Evolutionary conservation across 148 eudicot species (phyloP).

Genomic region (Diospyros kaki): DNA sequence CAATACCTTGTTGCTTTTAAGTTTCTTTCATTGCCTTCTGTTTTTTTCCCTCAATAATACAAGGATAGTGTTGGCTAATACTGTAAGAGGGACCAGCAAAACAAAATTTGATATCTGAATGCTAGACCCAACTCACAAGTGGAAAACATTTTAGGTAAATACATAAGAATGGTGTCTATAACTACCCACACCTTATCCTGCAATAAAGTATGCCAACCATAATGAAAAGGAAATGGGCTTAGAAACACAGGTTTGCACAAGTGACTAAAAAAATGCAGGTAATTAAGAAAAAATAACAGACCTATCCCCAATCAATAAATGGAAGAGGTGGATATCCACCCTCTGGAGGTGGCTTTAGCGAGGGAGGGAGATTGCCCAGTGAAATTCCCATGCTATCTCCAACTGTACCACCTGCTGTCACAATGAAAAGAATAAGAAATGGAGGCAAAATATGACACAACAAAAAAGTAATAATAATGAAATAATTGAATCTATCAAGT

Average conservation of each 20-base stretch:
- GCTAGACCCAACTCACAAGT: neutral
- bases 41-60: neutral
- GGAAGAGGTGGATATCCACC: slow-evolving; percentile 80
- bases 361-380: slow-evolving; percentile 79
- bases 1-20: neutral
- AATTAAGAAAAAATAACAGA: slow-evolving; percentile 3
- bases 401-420: slow-evolving; percentile 43
- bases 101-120: neutral
- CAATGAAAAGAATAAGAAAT: neutral
- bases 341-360: slow-evolving; percentile 84
- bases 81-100: neutral
- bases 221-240: slow-evolving; percentile 1
- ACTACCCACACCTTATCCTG: neutral
- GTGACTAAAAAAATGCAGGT: neutral
- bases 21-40: neutral
- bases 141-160: too few species aligned
- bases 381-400: slow-evolving; percentile 55
- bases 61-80: neutral
- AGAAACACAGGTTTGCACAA: neutral
- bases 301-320: slow-evolving; percentile 82
- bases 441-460: neutral
- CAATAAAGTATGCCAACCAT: neutral
- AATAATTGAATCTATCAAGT: neutral
- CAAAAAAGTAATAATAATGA: neutral
- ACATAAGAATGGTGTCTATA: neutral